A percentile compares a stretch with the other conserved stretches of the same genome.
Conservation (phyloP, 2,329 filamentous ascomycete species). For the Ophiosphaerella narmari region DNA sequence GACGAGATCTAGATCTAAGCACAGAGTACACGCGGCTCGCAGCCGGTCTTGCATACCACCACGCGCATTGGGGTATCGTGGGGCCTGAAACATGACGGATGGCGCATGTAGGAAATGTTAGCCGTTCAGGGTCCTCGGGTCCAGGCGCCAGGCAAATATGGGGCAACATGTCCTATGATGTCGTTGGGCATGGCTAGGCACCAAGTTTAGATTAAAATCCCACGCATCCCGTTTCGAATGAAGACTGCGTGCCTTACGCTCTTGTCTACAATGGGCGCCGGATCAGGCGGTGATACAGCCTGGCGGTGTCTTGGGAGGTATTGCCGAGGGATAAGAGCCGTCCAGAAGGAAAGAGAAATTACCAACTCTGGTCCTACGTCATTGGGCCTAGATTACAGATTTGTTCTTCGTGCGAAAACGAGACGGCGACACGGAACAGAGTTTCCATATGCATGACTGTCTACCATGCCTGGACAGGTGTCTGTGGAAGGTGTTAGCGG, state of each 20-base stretch:
- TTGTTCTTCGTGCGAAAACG: constrained; percentile 2
- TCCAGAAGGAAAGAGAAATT: constrained; percentile 16
- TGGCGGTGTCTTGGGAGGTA: constrained; percentile 5
- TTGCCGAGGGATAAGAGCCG: constrained; percentile 9
- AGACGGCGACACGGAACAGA: constrained; percentile 8
- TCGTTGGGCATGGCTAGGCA: constrained; percentile 13
- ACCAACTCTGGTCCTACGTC: constrained; percentile 25
- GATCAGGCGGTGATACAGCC: constrained; percentile 4
- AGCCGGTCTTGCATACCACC: constrained; percentile 10
- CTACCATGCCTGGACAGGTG: constrained; percentile 13
- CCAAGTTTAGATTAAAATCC: constrained; percentile 2
- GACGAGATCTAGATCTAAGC: constrained; percentile 12
- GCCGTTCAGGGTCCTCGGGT: constrained; percentile 19
- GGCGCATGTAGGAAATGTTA: constrained; percentile 11
- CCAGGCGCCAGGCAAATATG: constrained; percentile 6
- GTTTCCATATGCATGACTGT: constrained; percentile 12
- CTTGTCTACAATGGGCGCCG: constrained; percentile 9
- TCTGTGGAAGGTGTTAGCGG: constrained; percentile 2
- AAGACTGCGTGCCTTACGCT: neutral
- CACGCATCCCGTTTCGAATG: no score
- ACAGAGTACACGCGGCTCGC: constrained; percentile 24
- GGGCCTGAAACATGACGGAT: constrained; percentile 26
- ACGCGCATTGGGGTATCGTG: constrained; percentile 12
- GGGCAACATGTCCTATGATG: constrained; percentile 23
- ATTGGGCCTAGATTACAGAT: constrained; percentile 17